phyloP scores from a whole-genome alignment of 306 rosid species.

The Spatholobus suberectus region DNA sequence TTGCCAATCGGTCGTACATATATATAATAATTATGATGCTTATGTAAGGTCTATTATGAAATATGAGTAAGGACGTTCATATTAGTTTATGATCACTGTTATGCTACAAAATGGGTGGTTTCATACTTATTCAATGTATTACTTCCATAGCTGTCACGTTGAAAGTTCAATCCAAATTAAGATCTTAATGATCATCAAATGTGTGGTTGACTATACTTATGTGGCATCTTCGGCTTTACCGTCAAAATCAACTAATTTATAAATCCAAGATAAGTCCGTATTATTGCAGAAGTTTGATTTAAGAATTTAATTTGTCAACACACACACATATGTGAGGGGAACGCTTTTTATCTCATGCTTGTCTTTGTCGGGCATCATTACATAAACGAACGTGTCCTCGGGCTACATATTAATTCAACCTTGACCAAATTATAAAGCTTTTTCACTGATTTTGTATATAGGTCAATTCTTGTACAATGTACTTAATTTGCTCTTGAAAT shows the following conservation, averaged over 20 bases:
- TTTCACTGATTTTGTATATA: background rate
- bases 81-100: background rate
- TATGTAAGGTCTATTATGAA: background rate
- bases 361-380: background rate
- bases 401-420: background rate
- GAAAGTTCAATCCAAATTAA: slow-evolving; percentile 15
- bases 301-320: background rate
- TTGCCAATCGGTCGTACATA: background rate
- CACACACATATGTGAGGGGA: background rate
- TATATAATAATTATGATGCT: background rate
- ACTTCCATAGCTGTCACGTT: slow-evolving; percentile 26
- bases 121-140: slow-evolving; percentile 7
- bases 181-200: slow-evolving; percentile 44
- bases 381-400: background rate
- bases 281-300: background rate
- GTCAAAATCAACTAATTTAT: slow-evolving; percentile 30
- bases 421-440: background rate
- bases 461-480: background rate
- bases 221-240: slow-evolving; percentile 17
- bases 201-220: slow-evolving; percentile 27
- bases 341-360: background rate
- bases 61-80: background rate
- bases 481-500: background rate
- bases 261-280: background rate
- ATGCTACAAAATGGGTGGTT: background rate